phyloP scores from a whole-genome alignment of 192 early-diverging fungal species.

The Coemansia sp. region DNA sequence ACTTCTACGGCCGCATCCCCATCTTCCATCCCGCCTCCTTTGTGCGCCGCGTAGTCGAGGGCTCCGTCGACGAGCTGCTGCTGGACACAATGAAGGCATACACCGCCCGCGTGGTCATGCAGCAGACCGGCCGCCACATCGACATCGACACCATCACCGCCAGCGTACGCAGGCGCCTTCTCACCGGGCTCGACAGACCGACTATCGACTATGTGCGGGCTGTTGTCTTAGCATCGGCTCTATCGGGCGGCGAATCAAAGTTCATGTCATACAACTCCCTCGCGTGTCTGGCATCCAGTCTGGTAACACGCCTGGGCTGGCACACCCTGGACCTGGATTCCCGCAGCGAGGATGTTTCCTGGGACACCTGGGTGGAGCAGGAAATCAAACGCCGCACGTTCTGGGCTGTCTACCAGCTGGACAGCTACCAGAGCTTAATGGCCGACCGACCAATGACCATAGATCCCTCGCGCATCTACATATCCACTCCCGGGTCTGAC shows the following conservation, averaged over 20 bases:
- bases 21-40: slow-evolving; percentile 49
- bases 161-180: slow-evolving; percentile 28
- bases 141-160: slow-evolving; percentile 23
- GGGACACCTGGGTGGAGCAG: slow-evolving; percentile 34
- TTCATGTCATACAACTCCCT: slow-evolving; percentile 47
- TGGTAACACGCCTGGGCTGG: slow-evolving; percentile 45
- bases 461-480: slow-evolving; percentile 29
- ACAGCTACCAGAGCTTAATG: slow-evolving; percentile 45
- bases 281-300: slow-evolving; percentile 35
- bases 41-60: slow-evolving; percentile 32
- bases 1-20: slow-evolving; percentile 39
- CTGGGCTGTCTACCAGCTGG: slow-evolving; percentile 47
- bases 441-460: slow-evolving; percentile 45
- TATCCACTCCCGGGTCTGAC: slow-evolving; percentile 32
- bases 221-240: slow-evolving; percentile 34
- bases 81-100: slow-evolving; percentile 37
- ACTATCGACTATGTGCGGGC: slow-evolving; percentile 45
- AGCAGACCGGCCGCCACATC: slow-evolving; percentile 21
- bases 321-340: slow-evolving; percentile 42
- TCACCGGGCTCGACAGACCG: slow-evolving; percentile 33
- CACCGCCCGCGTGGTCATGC: slow-evolving; percentile 26
- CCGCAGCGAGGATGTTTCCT: slow-evolving; percentile 8
- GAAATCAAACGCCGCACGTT: slow-evolving; percentile 47
- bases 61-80: slow-evolving; percentile 31
- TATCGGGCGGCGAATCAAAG: slow-evolving; percentile 29